A percentile compares a stretch with the other conserved stretches of the same genome.
These are phyloP conservation scores for Kwoniella sp. DNA, from an alignment of 768 basidiomycete genomes.

Conservation along the genomic window DNA sequence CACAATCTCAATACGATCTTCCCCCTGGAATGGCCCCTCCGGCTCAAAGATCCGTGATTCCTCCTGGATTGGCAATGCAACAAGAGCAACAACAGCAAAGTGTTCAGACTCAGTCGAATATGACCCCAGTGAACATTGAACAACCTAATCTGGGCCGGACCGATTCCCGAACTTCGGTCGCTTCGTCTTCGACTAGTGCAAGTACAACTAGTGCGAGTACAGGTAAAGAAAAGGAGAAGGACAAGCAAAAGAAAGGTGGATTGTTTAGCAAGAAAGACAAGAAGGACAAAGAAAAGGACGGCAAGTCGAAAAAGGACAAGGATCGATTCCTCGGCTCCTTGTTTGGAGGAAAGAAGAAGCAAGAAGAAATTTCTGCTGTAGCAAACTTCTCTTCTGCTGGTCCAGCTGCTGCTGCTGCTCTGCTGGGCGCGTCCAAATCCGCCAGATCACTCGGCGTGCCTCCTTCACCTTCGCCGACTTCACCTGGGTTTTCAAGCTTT, in stretches of 20 bases:
- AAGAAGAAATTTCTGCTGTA: slow-evolving; percentile 55
- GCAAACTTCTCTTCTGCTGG: slow-evolving; percentile 59
- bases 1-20: slow-evolving; percentile 25
- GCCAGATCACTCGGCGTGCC: slow-evolving; percentile 62
- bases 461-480: slow-evolving; percentile 52
- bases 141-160: slow-evolving; percentile 34
- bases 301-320: slow-evolving; percentile 61
- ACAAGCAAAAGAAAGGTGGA: slow-evolving; percentile 52
- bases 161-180: slow-evolving; percentile 25
- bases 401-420: slow-evolving; percentile 81
- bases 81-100: slow-evolving; percentile 24
- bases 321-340: slow-evolving; percentile 85
- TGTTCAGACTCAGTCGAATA: slow-evolving; percentile 13
- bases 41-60: slow-evolving; percentile 23
- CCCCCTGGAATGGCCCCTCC: slow-evolving; percentile 52
- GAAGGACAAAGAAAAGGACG: slow-evolving; percentile 47
- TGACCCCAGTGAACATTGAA: slow-evolving; percentile 25
- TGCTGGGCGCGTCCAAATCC: slow-evolving; percentile 80
- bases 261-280: slow-evolving; percentile 46
- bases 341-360: slow-evolving; percentile 84
- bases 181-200: slow-evolving; percentile 19
- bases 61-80: slow-evolving; percentile 39
- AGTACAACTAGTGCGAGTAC: slow-evolving; percentile 20
- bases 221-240: slow-evolving; percentile 46
- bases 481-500: slow-evolving; percentile 58